Base-by-base conservation (phyloP, 495 filamentous ascomycete genomes). In the Aspergillus baeticus region DNA sequence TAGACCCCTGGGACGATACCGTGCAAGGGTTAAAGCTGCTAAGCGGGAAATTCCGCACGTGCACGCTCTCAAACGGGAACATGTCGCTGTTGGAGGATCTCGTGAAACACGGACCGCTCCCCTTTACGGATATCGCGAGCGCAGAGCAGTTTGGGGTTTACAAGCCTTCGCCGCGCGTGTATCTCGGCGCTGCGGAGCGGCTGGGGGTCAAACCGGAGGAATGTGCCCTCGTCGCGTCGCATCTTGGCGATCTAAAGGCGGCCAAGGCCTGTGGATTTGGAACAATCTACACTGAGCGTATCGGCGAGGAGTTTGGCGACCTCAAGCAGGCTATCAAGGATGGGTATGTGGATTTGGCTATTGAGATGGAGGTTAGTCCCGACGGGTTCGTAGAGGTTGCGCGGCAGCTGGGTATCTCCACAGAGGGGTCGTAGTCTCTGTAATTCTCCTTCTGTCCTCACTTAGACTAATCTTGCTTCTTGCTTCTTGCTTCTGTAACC, bases 161-260 rank as follows among this genome's bases (percentile, higher is more conserved):
- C 65, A 95, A 94, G 67, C 90, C 90, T 6, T 79, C 82, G 57
- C 79, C 84, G 14, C 72, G 69, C 37, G 84, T 87, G 6, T 92
- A 92, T 66, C 69, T 75, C 0, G 89, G 88, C 0, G 89, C 88
- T 2, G 87, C 79, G 13, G 62, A 72, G 39, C 69, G 72, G 39
- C 68, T 92, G 41, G 84, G 80, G 0, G 49, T 86, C 39, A 63
- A 81, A 56, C 79, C 83, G 1, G 58, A 56, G 15, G 78, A 92
- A 58, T 87, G 89, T 49, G 87, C 81, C 0, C 79, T 93, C 82
- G 89, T 92, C n/a, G 89, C 90, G 13, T 82, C 89, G 37, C 90
- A 95, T 70, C 65, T 92, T 44, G 62, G 56, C 11, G 89, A 92
- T 63, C 63, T 92, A 56, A 77, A 81, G 44, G 88, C 81, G 0